Percentiles rank a stretch among this genome's conserved stretches.
Conservation (phyloP, 148 eudicot species). For the Fagopyrum tataricum region DNA sequence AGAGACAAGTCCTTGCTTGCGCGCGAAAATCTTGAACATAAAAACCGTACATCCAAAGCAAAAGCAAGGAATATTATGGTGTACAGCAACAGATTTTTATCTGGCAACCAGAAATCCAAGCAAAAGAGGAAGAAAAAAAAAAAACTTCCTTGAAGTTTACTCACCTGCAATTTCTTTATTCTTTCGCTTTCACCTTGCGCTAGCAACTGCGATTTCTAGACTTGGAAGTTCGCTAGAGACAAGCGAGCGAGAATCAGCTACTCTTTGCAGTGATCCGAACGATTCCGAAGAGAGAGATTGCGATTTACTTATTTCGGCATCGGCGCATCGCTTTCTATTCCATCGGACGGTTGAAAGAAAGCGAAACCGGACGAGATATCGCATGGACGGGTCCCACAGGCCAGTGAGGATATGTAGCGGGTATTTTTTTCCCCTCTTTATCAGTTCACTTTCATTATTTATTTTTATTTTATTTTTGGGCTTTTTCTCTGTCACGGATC, state of each 20-base stretch:
- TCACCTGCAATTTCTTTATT: background rate
- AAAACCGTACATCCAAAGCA: background rate
- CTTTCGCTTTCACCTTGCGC: background rate
- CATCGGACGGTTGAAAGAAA: slow-evolving; percentile 3
- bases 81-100: background rate
- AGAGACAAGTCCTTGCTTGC: background rate
- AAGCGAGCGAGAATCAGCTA: background rate
- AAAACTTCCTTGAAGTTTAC: background rate
- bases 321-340: slow-evolving; percentile 4
- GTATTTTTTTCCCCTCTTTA: background rate
- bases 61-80: background rate
- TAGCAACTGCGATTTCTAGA: slow-evolving; percentile 1
- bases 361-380: background rate
- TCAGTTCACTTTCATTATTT: background rate
- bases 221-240: background rate
- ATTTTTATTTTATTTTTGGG: background rate
- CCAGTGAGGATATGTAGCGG: background rate
- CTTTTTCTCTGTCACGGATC: background rate
- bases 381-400: background rate
- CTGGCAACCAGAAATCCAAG: background rate
- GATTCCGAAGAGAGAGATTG: slow-evolving; percentile 3
- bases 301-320: background rate
- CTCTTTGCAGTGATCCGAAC: background rate
- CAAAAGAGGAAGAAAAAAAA: background rate
- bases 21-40: background rate